Conservation (phyloP, 1,139 yeast genomes). For the Geotrichum candidum region DNA sequence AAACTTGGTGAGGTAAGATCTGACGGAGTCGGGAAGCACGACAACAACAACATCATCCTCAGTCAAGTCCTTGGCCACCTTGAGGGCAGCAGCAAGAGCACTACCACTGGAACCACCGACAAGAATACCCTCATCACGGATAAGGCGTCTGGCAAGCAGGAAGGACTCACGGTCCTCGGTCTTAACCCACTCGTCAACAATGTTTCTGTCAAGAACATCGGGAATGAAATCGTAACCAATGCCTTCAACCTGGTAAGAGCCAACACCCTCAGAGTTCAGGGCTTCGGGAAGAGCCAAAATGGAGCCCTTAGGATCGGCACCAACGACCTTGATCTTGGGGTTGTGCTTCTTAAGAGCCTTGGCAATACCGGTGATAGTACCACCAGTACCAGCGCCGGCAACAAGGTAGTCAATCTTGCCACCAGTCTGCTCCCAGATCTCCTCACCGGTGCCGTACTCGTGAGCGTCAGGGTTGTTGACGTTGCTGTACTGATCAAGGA, state of each 20-base stretch:
- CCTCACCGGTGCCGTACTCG: slow-evolving; percentile 78
- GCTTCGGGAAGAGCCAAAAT: slow-evolving; percentile 76
- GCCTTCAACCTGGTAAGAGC: slow-evolving; percentile 79
- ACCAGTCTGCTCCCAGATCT: slow-evolving; percentile 76
- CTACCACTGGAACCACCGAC: slow-evolving; percentile 89
- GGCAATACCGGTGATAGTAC: slow-evolving; percentile 75
- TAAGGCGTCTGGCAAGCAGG: slow-evolving; percentile 74
- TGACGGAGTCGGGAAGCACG: slow-evolving; percentile 79
- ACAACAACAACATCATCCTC: slow-evolving; percentile 75
- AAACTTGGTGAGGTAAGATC: slow-evolving; percentile 82
- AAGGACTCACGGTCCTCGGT: slow-evolving; percentile 81
- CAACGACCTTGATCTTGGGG: slow-evolving; percentile 56
- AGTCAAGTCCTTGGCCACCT: slow-evolving; percentile 62
- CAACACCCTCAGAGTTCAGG: slow-evolving; percentile 50
- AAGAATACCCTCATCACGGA: slow-evolving; percentile 77
- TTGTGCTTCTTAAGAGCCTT: slow-evolving; percentile 70
- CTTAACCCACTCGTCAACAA: slow-evolving; percentile 77
- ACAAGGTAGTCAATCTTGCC: slow-evolving; percentile 70
- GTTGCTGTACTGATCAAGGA: slow-evolving; percentile 78
- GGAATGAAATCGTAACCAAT: slow-evolving; percentile 89
- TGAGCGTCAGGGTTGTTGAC: slow-evolving; percentile 79
- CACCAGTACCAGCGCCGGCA: slow-evolving; percentile 93
- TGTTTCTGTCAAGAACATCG: slow-evolving; percentile 62
- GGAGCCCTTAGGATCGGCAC: slow-evolving; percentile 86
- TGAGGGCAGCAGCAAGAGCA: slow-evolving; percentile 74